These are phyloP conservation scores for Microbotryomycetes sp. DNA, from an alignment of 1,284 basidiomycete genomes.

Conservation along the genomic window DNA sequence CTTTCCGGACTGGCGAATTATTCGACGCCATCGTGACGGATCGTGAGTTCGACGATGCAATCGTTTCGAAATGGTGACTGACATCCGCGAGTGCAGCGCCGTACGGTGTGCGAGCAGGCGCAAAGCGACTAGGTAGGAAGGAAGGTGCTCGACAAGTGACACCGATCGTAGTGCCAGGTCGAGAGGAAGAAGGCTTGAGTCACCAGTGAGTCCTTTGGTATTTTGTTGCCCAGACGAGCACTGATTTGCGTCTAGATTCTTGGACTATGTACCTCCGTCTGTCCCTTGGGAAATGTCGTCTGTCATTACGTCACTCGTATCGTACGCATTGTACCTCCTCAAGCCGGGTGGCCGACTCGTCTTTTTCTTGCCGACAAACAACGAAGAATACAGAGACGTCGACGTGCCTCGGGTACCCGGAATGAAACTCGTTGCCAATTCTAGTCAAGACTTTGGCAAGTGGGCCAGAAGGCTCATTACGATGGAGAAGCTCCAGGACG, in stretches of 20 bases:
- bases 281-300: slow-evolving; percentile 38
- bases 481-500: slow-evolving; percentile 56
- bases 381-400: slow-evolving; percentile 77
- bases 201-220: slow-evolving; percentile 11
- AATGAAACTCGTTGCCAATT: slow-evolving; percentile 81
- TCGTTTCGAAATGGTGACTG: not conserved
- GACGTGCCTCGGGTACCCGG: slow-evolving; percentile 70
- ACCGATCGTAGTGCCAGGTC: slow-evolving; percentile 14
- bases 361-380: slow-evolving; percentile 68
- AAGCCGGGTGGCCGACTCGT: slow-evolving; percentile 76
- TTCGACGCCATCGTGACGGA: slow-evolving; percentile 95
- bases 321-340: slow-evolving; percentile 74
- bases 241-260: slow-evolving; percentile 20
- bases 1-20: slow-evolving; percentile 77
- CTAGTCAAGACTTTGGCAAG: slow-evolving; percentile 86
- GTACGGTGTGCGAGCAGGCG: slow-evolving; percentile 94
- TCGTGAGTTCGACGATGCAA: slow-evolving; percentile 46
- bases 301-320: slow-evolving; percentile 59
- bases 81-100: slow-evolving; percentile 6
- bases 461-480: slow-evolving; percentile 92
- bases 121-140: slow-evolving; percentile 78
- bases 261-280: slow-evolving; percentile 42
- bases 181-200: slow-evolving; percentile 19
- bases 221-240: not conserved
- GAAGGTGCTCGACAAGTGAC: slow-evolving; percentile 38